Base-by-base conservation (phyloP, 306 rosid genomes). In the Clitoria ternatea region DNA sequence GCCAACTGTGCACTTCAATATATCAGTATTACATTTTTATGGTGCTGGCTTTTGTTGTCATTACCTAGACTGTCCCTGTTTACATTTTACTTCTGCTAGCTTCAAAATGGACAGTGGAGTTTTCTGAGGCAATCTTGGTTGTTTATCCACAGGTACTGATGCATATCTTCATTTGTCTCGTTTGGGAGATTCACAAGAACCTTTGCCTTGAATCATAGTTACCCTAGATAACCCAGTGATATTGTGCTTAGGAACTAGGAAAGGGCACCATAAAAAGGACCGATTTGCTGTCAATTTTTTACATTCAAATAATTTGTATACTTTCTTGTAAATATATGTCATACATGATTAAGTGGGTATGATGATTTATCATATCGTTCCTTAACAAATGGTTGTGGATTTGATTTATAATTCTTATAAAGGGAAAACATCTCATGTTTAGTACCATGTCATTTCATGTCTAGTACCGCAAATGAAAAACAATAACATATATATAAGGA, bases 91-190 rank as follows among this genome's bases (percentile, higher is more conserved):
- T 36, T 64, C 62, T 68, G 12, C 55, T 61, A 52, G 52, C 37
- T 70, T 20, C 11, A 48, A 6, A 27, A 39, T 54, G 22, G 53
- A 7, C 40, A 23, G 52, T 39, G 4, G 15, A 32, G n/a, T 36
- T 59, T 75, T 62, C 47, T 69, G 18, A 73, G 61, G 11, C 19
- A 30, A 1, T 52, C 66, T 24, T 53, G n/a, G 52, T 66, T 60
- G 13, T 55, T 63, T 52, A n/a, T 73, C 65, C 27, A 23, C 84
- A 92, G 98, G 96, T 24, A 92, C 96, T 4, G 96, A 92, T 79
- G 98, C 96, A 36, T 92, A 88, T 81, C 98, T 92, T 49, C 98
- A 89, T 73, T 66, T 92, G 66, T 92, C 98, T 47, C 96, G 96
- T 60, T 72, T 90, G 79, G 96, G 96, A 78, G 96, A 90, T 85